A percentile compares a stretch with the other conserved stretches of the same genome.
These are phyloP conservation scores for Diplodia sapinea DNA, from an alignment of 2,329 filamentous ascomycete genomes.

Conservation along the genomic window DNA sequence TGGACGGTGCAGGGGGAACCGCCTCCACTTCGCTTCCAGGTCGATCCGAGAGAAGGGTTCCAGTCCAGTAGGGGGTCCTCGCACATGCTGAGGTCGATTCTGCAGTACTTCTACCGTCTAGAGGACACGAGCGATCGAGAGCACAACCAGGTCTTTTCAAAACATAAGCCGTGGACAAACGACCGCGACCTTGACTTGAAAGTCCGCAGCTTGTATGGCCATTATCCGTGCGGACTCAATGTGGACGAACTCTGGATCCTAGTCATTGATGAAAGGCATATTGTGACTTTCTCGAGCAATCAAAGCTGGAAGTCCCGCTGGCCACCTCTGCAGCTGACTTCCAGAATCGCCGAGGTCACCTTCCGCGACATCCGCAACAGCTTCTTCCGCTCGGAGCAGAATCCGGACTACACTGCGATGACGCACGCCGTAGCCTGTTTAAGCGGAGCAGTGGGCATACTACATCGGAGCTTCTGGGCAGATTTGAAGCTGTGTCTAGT, in stretches of 20 bases:
- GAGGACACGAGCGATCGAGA: slow-evolving; percentile 53
- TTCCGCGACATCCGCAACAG: slow-evolving; percentile 51
- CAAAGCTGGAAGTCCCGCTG: slow-evolving; percentile 53
- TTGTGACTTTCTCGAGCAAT: slow-evolving; percentile 52
- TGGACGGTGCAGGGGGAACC: slow-evolving; percentile 49
- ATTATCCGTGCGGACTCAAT: slow-evolving; percentile 50
- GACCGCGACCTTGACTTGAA: slow-evolving; percentile 52
- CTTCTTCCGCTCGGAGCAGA: slow-evolving; percentile 42
- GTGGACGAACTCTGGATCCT: slow-evolving; percentile 54
- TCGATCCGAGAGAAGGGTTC: slow-evolving; percentile 51
- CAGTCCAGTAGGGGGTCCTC: slow-evolving; percentile 47
- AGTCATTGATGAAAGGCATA: slow-evolving; percentile 48
- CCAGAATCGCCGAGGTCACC: slow-evolving; percentile 49
- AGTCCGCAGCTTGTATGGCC: slow-evolving; percentile 51
- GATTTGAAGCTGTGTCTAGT: slow-evolving; percentile 51
- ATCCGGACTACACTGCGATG: slow-evolving; percentile 48
- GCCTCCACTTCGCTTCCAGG: slow-evolving; percentile 50
- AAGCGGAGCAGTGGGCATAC: slow-evolving; percentile 51
- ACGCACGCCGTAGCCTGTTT: slow-evolving; percentile 48
- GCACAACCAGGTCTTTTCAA: slow-evolving; percentile 48
- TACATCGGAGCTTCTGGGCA: slow-evolving; percentile 53
- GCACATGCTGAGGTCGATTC: slow-evolving; percentile 49
- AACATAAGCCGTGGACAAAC: slow-evolving; percentile 51
- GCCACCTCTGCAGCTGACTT: slow-evolving; percentile 50
- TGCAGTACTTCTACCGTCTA: slow-evolving; percentile 52